Conservation (phyloP, 306 rosid species). For the Crotalaria pallida region DNA sequence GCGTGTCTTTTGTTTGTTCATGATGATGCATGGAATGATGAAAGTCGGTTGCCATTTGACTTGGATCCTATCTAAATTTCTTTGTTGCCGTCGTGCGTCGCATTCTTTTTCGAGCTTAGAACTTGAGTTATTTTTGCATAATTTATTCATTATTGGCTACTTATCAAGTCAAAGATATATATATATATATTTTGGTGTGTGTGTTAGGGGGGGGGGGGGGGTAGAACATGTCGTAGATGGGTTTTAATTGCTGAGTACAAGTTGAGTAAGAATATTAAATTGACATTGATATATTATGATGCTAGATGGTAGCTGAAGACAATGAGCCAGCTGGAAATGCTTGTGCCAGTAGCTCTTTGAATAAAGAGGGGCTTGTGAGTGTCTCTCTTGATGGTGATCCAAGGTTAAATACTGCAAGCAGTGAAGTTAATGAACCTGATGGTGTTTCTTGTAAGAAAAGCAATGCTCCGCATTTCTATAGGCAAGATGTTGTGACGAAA, state of each 20-base stretch:
- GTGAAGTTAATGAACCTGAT: conserved; percentile 34
- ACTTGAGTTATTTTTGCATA: not conserved
- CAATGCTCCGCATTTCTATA: conserved; percentile 45
- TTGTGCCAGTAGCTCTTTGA: conserved; percentile 19
- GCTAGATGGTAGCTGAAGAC: conserved; percentile 60
- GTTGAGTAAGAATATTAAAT: conserved; percentile 1
- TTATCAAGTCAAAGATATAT: too few relatives aligned
- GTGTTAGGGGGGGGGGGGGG: not conserved
- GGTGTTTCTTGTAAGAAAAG: conserved; percentile 26
- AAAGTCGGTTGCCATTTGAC: not conserved
- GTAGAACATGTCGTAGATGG: not conserved
- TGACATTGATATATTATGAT: conserved; percentile 24
- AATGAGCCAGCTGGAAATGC: conserved; percentile 35
- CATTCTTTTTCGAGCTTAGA: not conserved
- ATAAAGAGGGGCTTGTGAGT: conserved; percentile 22
- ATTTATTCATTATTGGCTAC: not conserved
- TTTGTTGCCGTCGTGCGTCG: not conserved
- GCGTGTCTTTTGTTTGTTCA: not conserved
- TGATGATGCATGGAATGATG: not conserved
- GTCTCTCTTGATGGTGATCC: conserved; percentile 18
- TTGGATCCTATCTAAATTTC: not conserved
- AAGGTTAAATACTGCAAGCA: conserved; percentile 39
- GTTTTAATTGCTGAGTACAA: conserved; percentile 14
- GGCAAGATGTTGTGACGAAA: conserved; percentile 81
- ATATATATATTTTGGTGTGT: not conserved